These are phyloP conservation scores for Populus nigra DNA, from an alignment of 345 rosid genomes.

Conservation along the genomic window DNA sequence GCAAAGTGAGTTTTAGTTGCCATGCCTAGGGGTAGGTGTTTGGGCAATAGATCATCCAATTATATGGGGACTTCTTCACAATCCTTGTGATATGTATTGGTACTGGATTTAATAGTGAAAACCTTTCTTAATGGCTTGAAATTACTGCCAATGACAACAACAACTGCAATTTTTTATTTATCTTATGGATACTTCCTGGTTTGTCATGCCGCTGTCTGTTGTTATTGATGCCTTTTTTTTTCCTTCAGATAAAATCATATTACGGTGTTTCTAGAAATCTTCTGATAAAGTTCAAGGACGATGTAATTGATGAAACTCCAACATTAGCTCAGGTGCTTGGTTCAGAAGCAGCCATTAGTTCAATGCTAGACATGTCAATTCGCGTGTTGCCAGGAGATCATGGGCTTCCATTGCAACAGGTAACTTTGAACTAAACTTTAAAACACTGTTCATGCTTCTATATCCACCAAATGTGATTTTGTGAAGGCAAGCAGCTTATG, in stretches of 20 bases:
- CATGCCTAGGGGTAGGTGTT: background rate
- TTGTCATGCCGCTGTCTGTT: conserved; percentile 2
- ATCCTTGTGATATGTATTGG: background rate
- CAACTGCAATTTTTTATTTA: background rate
- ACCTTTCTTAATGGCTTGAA: background rate
- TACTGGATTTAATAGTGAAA: background rate
- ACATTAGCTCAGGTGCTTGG: conserved; percentile 82
- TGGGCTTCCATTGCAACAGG: conserved; percentile 94
- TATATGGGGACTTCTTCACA: background rate
- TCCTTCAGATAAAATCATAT: conserved; percentile 79
- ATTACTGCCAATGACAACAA: background rate
- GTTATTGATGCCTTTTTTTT: conserved; percentile 10
- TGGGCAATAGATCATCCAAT: background rate
- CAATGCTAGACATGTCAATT: conserved; percentile 94
- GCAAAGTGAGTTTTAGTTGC: background rate
- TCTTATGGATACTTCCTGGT: background rate
- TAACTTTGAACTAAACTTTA: conserved; percentile 25
- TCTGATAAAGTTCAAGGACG: conserved; percentile 84
- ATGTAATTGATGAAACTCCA: conserved; percentile 82
- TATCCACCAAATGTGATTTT: background rate
- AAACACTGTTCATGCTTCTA: background rate
- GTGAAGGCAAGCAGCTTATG: conserved; percentile 1
- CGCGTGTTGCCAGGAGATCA: conserved; percentile 89
- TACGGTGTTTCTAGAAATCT: conserved; percentile 92
- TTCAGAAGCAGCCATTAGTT: conserved; percentile 84